Evolutionary conservation across 2,329 filamentous ascomycete species (phyloP).

Genomic region (Metarhizium humberi): DNA sequence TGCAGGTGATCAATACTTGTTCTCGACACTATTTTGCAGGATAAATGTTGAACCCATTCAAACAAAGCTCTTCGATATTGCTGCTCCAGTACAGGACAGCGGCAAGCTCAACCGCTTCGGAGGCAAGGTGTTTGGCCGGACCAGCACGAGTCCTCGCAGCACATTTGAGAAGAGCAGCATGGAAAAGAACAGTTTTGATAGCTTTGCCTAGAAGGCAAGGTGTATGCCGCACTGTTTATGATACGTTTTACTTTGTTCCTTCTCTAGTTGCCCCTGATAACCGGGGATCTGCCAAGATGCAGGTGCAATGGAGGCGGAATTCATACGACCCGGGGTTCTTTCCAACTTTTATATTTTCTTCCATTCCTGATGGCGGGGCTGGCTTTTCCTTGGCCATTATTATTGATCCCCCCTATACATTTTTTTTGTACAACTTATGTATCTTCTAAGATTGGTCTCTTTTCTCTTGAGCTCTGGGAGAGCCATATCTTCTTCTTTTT

Average conservation of each 20-base stretch:
- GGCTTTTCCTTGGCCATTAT: constrained; percentile 5
- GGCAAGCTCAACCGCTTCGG: constrained; percentile 48
- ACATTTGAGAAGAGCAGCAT: constrained; percentile 44
- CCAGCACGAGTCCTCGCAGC: constrained; percentile 39
- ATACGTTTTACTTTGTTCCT: not conserved
- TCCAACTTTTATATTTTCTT: not conserved
- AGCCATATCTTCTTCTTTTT: not conserved
- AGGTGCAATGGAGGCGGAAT: not conserved
- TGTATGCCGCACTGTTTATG: not conserved
- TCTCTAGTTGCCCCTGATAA: not conserved
- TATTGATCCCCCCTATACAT: constrained; percentile 1
- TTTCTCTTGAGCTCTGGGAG: not conserved
- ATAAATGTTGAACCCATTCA: constrained; percentile 58
- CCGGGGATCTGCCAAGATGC: not conserved
- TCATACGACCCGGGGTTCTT: not conserved
- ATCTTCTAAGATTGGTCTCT: not conserved
- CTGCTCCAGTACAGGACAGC: constrained; percentile 27
- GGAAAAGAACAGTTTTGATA: constrained; percentile 36
- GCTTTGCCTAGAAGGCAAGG: constrained; percentile 12
- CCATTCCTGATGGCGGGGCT: not conserved
- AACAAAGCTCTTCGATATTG: constrained; percentile 46
- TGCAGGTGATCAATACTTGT: constrained; percentile 86
- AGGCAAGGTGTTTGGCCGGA: constrained; percentile 48
- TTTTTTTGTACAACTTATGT: constrained; percentile 3
- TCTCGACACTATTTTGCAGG: constrained; percentile 88